Evolutionary conservation across 768 basidiomycete species (phyloP).

Genomic region (Panaeolus cyanescens): DNA sequence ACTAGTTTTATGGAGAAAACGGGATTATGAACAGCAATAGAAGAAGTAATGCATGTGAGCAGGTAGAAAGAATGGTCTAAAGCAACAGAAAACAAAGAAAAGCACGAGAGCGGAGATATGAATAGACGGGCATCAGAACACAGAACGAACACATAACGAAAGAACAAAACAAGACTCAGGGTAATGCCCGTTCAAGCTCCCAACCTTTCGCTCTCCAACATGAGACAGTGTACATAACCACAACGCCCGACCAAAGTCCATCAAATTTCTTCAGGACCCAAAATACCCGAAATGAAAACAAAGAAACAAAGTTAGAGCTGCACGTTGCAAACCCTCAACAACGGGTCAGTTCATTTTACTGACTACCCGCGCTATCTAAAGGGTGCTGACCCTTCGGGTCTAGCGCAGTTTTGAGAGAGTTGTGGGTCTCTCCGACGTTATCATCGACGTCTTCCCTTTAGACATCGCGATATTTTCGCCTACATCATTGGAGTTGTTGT

Average conservation of each 20-base stretch:
- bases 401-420: neutral
- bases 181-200: neutral
- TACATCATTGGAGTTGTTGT: neutral
- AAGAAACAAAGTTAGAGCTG: neutral
- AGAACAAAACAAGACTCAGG: neutral
- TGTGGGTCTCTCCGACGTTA: neutral
- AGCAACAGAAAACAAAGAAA: neutral
- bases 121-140: neutral
- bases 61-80: neutral
- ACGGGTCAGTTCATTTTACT: neutral
- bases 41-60: too few species aligned
- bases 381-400: neutral
- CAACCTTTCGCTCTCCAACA: neutral
- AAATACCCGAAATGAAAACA: conserved; percentile 1
- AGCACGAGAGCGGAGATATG: neutral
- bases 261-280: neutral
- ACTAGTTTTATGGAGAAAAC: too few species aligned
- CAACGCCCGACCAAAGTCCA: neutral
- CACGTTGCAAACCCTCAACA: neutral
- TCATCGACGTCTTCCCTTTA: neutral
- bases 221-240: neutral
- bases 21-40: too few species aligned
- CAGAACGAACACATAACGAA: neutral
- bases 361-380: neutral
- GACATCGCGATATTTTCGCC: neutral